These are phyloP conservation scores for Epicoccum sorghinum DNA, from an alignment of 2,329 filamentous ascomycete genomes.

Conservation along the genomic window DNA sequence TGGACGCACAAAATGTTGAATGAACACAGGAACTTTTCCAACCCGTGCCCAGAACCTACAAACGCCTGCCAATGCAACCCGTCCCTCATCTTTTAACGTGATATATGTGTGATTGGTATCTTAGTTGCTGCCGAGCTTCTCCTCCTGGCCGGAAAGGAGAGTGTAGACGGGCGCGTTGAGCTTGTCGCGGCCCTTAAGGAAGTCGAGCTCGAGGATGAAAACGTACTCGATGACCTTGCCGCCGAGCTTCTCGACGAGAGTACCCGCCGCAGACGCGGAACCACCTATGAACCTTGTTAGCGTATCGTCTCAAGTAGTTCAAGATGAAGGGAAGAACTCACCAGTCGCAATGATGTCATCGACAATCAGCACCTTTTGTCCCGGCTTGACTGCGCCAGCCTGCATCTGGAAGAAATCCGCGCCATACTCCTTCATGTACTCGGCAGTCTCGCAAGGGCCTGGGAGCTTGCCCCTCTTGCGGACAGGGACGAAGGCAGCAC, in stretches of 20 bases:
- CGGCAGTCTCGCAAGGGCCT: conserved; percentile 82
- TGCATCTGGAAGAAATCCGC: conserved; percentile 97
- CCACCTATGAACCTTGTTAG: conserved; percentile 66
- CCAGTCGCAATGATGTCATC: conserved; percentile 99
- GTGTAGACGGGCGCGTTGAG: conserved; percentile 84
- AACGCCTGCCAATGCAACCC: conserved; percentile 34
- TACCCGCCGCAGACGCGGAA: conserved; percentile 84
- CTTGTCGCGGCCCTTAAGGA: conserved; percentile 90
- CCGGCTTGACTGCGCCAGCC: conserved; percentile 78
- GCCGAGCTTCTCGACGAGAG: conserved; percentile 84
- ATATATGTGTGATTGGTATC: conserved; percentile 6
- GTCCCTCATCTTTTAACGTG: conserved; percentile 20
- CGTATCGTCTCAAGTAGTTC: not conserved
- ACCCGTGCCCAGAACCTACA: conserved; percentile 10
- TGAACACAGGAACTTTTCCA: conserved; percentile 7
- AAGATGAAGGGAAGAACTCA: conserved; percentile 53
- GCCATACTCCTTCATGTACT: conserved; percentile 95
- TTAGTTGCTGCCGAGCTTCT: conserved; percentile 28
- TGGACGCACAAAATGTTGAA: conserved; percentile 14
- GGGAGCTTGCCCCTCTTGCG: conserved; percentile 96
- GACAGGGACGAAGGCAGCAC: conserved; percentile 88
- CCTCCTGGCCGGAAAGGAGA: conserved; percentile 71
- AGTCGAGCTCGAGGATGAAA: conserved; percentile 94
- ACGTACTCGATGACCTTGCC: conserved; percentile 87
- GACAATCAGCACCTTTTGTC: conserved; percentile 89